A percentile compares a stretch with the other conserved stretches of the same genome.
Evolutionary conservation across 306 rosid genomes (phyloP).

Genomic region (Sophora flavescens): DNA sequence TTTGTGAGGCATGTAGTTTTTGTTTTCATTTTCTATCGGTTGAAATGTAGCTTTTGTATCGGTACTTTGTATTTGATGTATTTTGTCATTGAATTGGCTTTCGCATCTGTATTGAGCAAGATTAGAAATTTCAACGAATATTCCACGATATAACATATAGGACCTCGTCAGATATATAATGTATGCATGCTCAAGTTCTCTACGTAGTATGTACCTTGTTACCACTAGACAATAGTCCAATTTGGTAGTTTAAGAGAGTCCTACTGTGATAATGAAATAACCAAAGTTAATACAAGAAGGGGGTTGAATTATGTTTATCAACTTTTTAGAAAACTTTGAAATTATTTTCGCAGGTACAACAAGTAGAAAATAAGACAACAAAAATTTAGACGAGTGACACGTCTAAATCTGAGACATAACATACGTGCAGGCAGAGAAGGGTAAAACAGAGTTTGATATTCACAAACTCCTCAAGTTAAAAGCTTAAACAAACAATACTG

Average conservation of each 20-base stretch:
- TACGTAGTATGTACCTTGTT: background rate
- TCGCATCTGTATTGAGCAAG: background rate
- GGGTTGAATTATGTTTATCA: no score
- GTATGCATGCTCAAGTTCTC: background rate
- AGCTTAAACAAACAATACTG: no score
- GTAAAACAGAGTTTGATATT: no score
- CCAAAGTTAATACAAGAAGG: no score
- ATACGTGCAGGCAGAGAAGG: no score
- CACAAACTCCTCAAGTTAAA: no score
- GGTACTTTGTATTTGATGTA: background rate
- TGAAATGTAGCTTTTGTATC: background rate
- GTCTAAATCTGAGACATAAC: no score
- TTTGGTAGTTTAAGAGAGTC: background rate
- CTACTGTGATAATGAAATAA: background rate
- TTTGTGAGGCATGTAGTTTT: slow-evolving; percentile 21
- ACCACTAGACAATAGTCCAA: background rate
- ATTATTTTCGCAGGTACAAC: no score
- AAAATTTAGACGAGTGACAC: no score
- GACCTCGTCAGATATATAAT: background rate
- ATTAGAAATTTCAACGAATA: slow-evolving; percentile 4
- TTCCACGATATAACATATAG: background rate
- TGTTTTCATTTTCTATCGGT: slow-evolving; percentile 23
- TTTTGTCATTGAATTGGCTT: background rate
- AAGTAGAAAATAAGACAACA: no score
- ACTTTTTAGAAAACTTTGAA: no score